Percentiles rank a stretch among this genome's conserved stretches.
Evolutionary conservation across 805 yeast species (phyloP).

Genomic region (Sugiyamaella valdiviana): DNA sequence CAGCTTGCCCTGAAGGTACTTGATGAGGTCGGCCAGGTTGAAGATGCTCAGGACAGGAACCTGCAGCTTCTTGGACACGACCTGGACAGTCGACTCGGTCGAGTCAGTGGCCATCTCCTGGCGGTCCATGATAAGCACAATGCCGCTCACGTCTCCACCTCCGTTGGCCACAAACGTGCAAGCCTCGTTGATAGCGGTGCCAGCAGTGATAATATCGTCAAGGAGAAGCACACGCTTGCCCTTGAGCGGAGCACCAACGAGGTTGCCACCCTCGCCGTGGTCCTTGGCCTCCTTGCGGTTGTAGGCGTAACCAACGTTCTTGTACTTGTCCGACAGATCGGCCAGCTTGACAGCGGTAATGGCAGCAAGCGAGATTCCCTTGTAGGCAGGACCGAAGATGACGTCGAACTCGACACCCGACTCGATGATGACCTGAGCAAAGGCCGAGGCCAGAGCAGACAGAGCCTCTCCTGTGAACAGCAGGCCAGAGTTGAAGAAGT

Average conservation of each 20-base stretch:
- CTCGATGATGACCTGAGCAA: slow-evolving; percentile 79
- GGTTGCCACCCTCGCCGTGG: slow-evolving; percentile 96
- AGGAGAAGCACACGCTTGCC: slow-evolving; percentile 75
- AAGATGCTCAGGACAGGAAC: slow-evolving; percentile 86
- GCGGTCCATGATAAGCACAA: slow-evolving; percentile 89
- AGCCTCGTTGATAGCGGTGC: slow-evolving; percentile 96
- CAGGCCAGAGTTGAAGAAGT: slow-evolving; percentile 90
- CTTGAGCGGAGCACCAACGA: slow-evolving; percentile 75
- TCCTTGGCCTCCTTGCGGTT: slow-evolving; percentile 95
- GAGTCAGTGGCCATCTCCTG: slow-evolving; percentile 75
- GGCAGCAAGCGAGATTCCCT: slow-evolving; percentile 94
- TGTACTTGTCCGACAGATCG: slow-evolving; percentile 74
- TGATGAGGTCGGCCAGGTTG: slow-evolving; percentile 65
- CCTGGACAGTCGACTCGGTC: slow-evolving; percentile 71
- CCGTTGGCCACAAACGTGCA: slow-evolving; percentile 66
- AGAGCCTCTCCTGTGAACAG: slow-evolving; percentile 76
- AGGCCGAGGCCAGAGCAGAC: slow-evolving; percentile 77
- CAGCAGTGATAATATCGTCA: slow-evolving; percentile 98
- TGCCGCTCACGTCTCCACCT: slow-evolving; percentile 71
- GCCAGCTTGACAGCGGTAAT: slow-evolving; percentile 87
- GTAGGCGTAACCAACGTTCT: slow-evolving; percentile 77
- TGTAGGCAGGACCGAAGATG: slow-evolving; percentile 95
- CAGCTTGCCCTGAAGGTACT: slow-evolving; percentile 39
- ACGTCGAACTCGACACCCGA: slow-evolving; percentile 83
- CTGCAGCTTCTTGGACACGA: slow-evolving; percentile 60